Percentiles rank a stretch among this genome's conserved stretches.
phyloP scores from a whole-genome alignment of 2,329 filamentous ascomycete species.

The Xylariaceae sp. region DNA sequence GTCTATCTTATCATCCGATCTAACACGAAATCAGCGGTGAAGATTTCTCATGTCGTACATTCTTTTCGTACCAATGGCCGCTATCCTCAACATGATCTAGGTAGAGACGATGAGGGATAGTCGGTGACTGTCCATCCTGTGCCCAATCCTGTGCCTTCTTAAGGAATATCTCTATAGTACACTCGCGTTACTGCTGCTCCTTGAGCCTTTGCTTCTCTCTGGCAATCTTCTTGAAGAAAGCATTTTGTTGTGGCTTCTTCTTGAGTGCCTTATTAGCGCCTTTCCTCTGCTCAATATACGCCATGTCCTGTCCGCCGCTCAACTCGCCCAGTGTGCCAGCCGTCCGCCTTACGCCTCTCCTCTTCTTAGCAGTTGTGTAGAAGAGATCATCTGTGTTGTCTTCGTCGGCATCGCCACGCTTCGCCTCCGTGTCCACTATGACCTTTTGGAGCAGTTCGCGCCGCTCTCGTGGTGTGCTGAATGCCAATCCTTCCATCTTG shows the following conservation, averaged over 20 bases:
- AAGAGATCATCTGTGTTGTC: constrained; percentile 60
- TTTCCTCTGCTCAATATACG: constrained; percentile 87
- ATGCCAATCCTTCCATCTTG: constrained; percentile 78
- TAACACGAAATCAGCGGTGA: constrained; percentile 9
- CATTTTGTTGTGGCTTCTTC: constrained; percentile 62
- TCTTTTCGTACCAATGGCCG: not conserved
- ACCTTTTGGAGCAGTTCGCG: constrained; percentile 89
- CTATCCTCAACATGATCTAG: not conserved
- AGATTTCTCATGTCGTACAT: not conserved
- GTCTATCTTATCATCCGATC: constrained; percentile 7
- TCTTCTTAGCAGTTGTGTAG: constrained; percentile 46
- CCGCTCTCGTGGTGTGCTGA: constrained; percentile 77
- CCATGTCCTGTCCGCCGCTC: constrained; percentile 94
- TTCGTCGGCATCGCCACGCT: constrained; percentile 65
- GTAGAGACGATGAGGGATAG: not conserved
- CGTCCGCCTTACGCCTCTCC: constrained; percentile 74
- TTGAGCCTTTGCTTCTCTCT: constrained; percentile 63
- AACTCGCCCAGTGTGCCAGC: constrained; percentile 86
- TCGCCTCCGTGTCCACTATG: constrained; percentile 82
- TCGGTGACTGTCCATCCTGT: not conserved
- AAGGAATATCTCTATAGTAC: not conserved
- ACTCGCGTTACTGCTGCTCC: constrained; percentile 28
- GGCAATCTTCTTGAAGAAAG: constrained; percentile 70
- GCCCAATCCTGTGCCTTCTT: not conserved
- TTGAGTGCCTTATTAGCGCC: constrained; percentile 71